Evolutionary conservation across 495 filamentous ascomycete genomes (phyloP).

Genomic region (Annulohypoxylon bovei): DNA sequence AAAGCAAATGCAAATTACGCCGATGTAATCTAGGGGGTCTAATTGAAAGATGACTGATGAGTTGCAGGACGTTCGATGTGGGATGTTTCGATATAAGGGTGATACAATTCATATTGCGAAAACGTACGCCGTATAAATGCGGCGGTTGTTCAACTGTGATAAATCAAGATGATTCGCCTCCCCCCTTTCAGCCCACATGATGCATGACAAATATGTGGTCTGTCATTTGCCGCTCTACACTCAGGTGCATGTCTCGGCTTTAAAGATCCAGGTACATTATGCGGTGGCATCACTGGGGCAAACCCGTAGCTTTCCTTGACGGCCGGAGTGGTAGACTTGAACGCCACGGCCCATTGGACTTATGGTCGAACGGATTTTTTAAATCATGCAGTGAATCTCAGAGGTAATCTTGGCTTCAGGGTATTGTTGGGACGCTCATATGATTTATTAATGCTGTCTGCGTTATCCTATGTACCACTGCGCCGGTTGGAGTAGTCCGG

Average conservation of each 20-base stretch:
- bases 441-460: conserved; percentile 9
- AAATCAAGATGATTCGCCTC: not conserved
- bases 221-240: not conserved
- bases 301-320: not conserved
- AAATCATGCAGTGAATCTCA: not conserved
- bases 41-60: not conserved
- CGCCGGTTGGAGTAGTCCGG: conserved; percentile 33
- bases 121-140: not conserved
- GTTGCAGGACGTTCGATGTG: not conserved
- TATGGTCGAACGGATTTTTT: not conserved
- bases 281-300: not conserved
- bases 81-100: not conserved
- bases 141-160: not conserved
- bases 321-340: not conserved
- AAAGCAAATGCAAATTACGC: not conserved
- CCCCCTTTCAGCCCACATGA: not conserved
- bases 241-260: not conserved
- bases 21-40: not conserved
- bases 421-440: conserved; percentile 3
- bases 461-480: conserved; percentile 10
- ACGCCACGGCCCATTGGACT: not conserved
- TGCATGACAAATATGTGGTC: conserved; percentile 4
- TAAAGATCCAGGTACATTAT: not conserved
- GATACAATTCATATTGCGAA: conserved; percentile 1
- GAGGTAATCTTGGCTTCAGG: not conserved